A percentile compares a stretch with the other conserved stretches of the same genome.
phyloP scores from a whole-genome alignment of 805 yeast species.

The Allodekkera sacchari region DNA sequence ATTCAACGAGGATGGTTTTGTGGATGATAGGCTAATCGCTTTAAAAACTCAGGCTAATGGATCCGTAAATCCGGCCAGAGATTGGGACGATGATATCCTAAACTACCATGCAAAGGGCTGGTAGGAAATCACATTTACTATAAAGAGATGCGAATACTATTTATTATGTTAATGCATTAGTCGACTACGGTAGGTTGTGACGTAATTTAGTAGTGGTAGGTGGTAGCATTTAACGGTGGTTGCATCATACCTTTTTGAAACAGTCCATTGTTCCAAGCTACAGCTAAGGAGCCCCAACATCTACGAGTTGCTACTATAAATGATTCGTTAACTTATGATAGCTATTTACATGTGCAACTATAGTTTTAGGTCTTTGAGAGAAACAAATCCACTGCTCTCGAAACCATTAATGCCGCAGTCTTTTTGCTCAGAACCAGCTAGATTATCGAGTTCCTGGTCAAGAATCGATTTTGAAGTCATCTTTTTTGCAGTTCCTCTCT shows the following conservation, averaged over 20 bases:
- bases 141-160: no score
- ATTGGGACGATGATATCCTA: slow-evolving; percentile 23
- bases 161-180: no score
- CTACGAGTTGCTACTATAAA: no score
- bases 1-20: slow-evolving; percentile 11
- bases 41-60: slow-evolving; percentile 7
- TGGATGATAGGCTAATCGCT: slow-evolving; percentile 6
- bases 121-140: no score
- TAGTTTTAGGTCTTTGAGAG: slow-evolving; percentile 17
- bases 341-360: no score
- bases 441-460: slow-evolving; percentile 3
- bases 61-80: neutral
- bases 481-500: slow-evolving; percentile 8
- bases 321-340: no score
- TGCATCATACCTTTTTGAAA: no score
- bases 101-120: slow-evolving; percentile 36
- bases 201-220: no score
- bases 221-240: no score
- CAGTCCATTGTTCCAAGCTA: no score
- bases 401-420: slow-evolving; percentile 15
- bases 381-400: slow-evolving; percentile 14
- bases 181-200: no score
- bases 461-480: slow-evolving; percentile 7
- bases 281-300: no score
- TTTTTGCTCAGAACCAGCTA: slow-evolving; percentile 1